Base-by-base conservation (phyloP, 257 asterid species). In the Cinchona pubescens region DNA sequence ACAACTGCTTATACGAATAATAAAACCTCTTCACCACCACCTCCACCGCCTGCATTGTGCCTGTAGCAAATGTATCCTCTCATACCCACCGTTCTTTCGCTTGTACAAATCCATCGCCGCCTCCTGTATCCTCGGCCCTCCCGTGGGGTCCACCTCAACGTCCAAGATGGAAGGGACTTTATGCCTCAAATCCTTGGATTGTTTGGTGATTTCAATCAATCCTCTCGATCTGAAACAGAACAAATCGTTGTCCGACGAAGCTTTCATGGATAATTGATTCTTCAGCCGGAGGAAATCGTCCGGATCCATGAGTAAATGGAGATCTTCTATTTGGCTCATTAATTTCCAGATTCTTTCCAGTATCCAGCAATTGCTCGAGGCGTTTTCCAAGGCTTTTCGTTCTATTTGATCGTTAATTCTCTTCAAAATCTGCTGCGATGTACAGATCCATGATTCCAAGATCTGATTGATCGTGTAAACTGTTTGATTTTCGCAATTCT, bases 111-210 rank as follows among this genome's bases (percentile, higher is more conserved):
- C 87, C 98, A 94, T 90, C 77, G 97, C 92, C 40, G 96, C 94
- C 82, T 90, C 91, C 75, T 92, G 97, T 32, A 94, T 86, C 76
- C 98, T 85, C 67, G 96, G 97, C 1, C 97, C 97, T 1, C 98
- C 98, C 21, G 84, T 88, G 0, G 96, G 98, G 74, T 94, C 98
- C 67, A 91, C 98, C 81, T 89, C 97, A 75, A 86, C 98, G 5
- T 81, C 96, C 27, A 91, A 80, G 12, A 94, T 85, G 62, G 77
- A 81, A 55, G 98, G 98, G n/a, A 94, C 96, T 70, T 75, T 90
- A 79, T 94, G 94, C 83, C 82, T 88, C 83, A 94, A 73, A 66
- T 89, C 93, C 86, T 92, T 92, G 1, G 92, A 91, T 0, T 66
- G 74, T 59, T 82, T 86, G n/a, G 97, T 92, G 75, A 92, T 80